Conservation (phyloP, 176 grass and related monocot species). For the Calamus simplicifolius region DNA sequence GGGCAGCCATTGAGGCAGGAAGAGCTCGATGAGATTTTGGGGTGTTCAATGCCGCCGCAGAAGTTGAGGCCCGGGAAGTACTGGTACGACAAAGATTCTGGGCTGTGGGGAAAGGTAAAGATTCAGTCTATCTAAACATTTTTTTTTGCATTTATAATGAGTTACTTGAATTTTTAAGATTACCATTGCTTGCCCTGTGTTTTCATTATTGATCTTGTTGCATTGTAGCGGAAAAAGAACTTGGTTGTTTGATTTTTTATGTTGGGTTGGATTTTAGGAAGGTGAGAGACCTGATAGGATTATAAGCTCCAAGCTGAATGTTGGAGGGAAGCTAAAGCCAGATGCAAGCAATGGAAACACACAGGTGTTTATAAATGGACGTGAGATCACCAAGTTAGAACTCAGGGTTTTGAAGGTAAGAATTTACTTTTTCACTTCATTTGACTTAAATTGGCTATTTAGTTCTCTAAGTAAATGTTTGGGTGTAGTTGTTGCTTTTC, state of each 20-base stretch:
- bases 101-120: constrained; percentile 25
- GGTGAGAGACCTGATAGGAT: constrained; percentile 27
- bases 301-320: constrained; percentile 25
- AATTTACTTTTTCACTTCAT: too few species aligned
- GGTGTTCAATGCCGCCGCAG: constrained; percentile 20
- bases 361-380: constrained; percentile 24
- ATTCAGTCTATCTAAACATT: not conserved
- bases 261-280: constrained; percentile 5
- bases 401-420: constrained; percentile 25
- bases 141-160: too few species aligned
- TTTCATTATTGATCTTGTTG: too few species aligned
- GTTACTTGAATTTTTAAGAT: too few species aligned
- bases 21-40: constrained; percentile 23
- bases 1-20: constrained; percentile 9
- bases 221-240: too few species aligned
- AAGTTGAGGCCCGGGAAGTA: constrained; percentile 22
- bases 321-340: constrained; percentile 19
- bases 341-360: constrained; percentile 27
- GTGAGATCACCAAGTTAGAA: constrained; percentile 24
- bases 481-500: too few species aligned
- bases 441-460: too few species aligned
- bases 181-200: too few species aligned
- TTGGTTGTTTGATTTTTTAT: not conserved
- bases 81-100: constrained; percentile 32
- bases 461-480: too few species aligned